Evolutionary conservation across 768 basidiomycete genomes (phyloP).

Genomic region (Termitomyces sp.): DNA sequence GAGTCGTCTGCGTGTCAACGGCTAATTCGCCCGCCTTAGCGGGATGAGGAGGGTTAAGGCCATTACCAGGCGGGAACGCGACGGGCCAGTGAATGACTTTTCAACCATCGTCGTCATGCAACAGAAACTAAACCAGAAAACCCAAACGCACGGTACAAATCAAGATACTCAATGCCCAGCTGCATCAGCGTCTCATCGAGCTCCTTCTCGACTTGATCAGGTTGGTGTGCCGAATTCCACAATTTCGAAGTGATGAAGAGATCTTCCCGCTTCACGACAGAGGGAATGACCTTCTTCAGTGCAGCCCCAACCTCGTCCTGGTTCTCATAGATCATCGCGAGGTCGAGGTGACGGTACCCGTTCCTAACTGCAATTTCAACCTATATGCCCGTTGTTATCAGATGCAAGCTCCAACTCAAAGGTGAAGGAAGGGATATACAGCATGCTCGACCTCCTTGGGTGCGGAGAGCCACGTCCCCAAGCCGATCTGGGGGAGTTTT

Average conservation of each 20-base stretch:
- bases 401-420: not conserved
- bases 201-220: slow-evolving; percentile 61
- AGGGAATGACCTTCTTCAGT: slow-evolving; percentile 70
- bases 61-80: slow-evolving; percentile 53
- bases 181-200: slow-evolving; percentile 72
- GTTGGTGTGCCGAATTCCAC: slow-evolving; percentile 73
- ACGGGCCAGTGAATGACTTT: slow-evolving; percentile 82
- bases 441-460: slow-evolving; percentile 72
- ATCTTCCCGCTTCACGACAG: slow-evolving; percentile 74
- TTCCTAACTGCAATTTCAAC: slow-evolving; percentile 68
- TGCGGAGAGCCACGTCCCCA: slow-evolving; percentile 79
- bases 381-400: slow-evolving; percentile 25
- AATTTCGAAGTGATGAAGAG: slow-evolving; percentile 80
- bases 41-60: slow-evolving; percentile 47
- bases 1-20: slow-evolving; percentile 50
- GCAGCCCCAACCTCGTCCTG: slow-evolving; percentile 73
- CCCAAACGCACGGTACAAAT: slow-evolving; percentile 60
- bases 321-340: slow-evolving; percentile 76
- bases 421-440: slow-evolving; percentile 29
- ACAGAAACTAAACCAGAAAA: not conserved
- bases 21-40: slow-evolving; percentile 38
- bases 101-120: not conserved
- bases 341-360: slow-evolving; percentile 83
- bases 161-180: slow-evolving; percentile 71
- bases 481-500: slow-evolving; percentile 67